Evolutionary conservation across 306 rosid species (phyloP), one percentile per base, ranked within the genome.

Genomic region (Cotoneaster glaucophyllus): DNA sequence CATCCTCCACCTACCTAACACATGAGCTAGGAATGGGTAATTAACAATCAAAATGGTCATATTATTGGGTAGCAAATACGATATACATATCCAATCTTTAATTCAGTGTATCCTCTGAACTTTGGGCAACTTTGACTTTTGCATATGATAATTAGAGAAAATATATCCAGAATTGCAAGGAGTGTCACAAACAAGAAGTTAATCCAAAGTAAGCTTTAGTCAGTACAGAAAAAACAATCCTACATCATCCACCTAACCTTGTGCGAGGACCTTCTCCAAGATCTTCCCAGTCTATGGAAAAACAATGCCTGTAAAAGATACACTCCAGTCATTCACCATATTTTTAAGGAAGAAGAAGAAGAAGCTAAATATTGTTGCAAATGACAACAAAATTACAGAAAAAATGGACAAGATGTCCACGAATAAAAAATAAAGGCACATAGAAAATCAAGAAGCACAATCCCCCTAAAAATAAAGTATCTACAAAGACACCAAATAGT

Each of bases 261-360:
- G 64, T 86, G 89, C 48, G 44, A 15, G 71, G 86, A 61, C 86
- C 82, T 87, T 74, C 92, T 92, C 99, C 99, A 95, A 44, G 90
- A 84, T 85, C 97, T 89, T 68, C 97, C 99, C 76, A 92, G 73
- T 77, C 75, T 88, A 83, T 92, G 97, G 78, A 89, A 85, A 78
- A 95, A 85, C 77, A 92, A 86, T 75, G 96, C 99, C 96, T 91
- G 84, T 57, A 69, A 53, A 86, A 15, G 32, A 78, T 37, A 73
- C 52, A 71, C 77, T 70, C 25, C 31, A 34, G 59, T 32, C 25
- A 74, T 44, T 45, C 54, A 69, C 64, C 25, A 43, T 64, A 31
- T 32, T 9, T 31, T 31, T 3, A 4, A 31, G 4, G 32, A 31
- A 31, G 32, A 31, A 31, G 32, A 31, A 31, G 32, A 31, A 31